Conservation (phyloP, 1,139 yeast genomes). For the Candida sanyaensis region DNA sequence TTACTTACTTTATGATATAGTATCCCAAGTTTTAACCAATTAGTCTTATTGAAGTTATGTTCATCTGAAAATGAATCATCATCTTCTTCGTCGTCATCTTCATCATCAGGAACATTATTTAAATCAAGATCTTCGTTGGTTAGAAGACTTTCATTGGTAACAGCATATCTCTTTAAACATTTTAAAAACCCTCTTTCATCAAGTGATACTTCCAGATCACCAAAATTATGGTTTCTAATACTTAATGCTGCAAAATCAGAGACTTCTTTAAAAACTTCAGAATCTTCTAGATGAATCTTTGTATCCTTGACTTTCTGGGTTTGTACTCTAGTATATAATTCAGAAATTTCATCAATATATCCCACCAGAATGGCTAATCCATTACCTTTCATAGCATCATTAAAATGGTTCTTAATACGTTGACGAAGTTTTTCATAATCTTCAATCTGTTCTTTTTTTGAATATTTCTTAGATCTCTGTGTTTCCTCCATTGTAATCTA, state of each 20-base stretch:
- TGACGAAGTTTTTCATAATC: constrained; percentile 28
- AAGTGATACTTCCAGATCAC: constrained; percentile 51
- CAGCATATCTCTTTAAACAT: constrained; percentile 39
- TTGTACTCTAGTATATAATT: constrained; percentile 31
- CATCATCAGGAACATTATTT: constrained; percentile 10
- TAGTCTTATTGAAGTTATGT: constrained; percentile 37
- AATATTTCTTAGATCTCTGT: constrained; percentile 5
- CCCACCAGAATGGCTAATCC: constrained; percentile 30
- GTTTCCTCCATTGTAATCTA: not conserved
- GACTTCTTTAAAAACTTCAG: constrained; percentile 43
- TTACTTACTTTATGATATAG: constrained; percentile 49
- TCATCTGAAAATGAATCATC: constrained; percentile 17
- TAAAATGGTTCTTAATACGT: constrained; percentile 20
- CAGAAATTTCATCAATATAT: constrained; percentile 30
- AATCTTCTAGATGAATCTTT: constrained; percentile 28
- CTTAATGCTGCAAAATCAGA: constrained; percentile 49
- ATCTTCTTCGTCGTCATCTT: constrained; percentile 12
- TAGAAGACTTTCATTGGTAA: constrained; percentile 12
- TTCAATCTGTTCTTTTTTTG: constrained; percentile 21
- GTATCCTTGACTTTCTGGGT: constrained; percentile 29
- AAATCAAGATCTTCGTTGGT: constrained; percentile 6
- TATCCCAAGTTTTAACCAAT: constrained; percentile 66
- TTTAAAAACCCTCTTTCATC: constrained; percentile 48
- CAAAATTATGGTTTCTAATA: constrained; percentile 59
- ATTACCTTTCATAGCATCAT: constrained; percentile 37